Evolutionary conservation across 192 early-diverging fungal genomes (phyloP).

Genomic region (Endogone sp.): DNA sequence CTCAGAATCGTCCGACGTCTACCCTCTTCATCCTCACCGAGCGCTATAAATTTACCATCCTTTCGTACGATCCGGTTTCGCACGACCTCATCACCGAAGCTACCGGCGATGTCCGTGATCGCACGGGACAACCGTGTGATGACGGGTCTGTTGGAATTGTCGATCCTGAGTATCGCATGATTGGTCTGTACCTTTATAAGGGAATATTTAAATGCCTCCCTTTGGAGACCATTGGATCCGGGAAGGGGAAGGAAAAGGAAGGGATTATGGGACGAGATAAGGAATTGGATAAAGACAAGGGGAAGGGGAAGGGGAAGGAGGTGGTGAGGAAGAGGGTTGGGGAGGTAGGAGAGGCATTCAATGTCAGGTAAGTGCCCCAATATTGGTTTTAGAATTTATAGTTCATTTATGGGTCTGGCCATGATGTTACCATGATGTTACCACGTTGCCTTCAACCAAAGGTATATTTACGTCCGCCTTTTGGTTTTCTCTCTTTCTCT

Average conservation of each 20-base stretch:
- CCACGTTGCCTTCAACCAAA: neutral
- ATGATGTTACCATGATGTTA: constrained; percentile 3
- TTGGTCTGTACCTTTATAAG: constrained; percentile 63
- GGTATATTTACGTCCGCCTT: too few species aligned
- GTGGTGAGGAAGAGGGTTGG: constrained; percentile 5
- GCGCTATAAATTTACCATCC: constrained; percentile 60
- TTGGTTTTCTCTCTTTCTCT: neutral
- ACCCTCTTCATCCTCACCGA: constrained; percentile 66
- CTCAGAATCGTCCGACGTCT: constrained; percentile 53
- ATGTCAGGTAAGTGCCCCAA: constrained; percentile 3
- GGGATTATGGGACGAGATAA: constrained; percentile 11
- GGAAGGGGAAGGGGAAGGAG: constrained; percentile 15
- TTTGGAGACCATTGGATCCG: constrained; percentile 25
- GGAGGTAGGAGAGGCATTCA: constrained; percentile 8
- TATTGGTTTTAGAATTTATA: neutral
- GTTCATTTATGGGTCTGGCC: neutral
- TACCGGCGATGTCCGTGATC: constrained; percentile 55
- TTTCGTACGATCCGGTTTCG: constrained; percentile 56
- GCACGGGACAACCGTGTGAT: constrained; percentile 48
- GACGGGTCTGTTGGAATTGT: constrained; percentile 49
- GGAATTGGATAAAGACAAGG: constrained; percentile 1
- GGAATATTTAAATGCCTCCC: constrained; percentile 66
- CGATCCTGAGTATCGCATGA: constrained; percentile 47
- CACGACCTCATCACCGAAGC: constrained; percentile 57
- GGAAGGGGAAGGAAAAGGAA: neutral